Evolutionary conservation across 768 basidiomycete species (phyloP), one percentile per base, ranked within the genome.

Genomic region (Lyophyllum atratum): DNA sequence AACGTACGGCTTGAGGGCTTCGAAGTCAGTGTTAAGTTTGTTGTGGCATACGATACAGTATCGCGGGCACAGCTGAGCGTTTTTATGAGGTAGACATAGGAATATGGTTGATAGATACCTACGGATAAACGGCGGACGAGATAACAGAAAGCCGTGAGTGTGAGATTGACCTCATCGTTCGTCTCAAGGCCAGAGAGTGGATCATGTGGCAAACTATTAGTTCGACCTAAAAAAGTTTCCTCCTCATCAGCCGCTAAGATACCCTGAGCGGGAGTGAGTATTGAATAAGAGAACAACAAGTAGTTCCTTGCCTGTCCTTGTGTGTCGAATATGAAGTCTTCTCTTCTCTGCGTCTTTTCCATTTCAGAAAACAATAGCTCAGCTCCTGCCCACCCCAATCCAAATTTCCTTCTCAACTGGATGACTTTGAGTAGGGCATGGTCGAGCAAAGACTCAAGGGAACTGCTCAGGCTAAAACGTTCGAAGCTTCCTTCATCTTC

Each of bases 41-140:
- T 81, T 81, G 63, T 88, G 87, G 69, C 89, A 90, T n/a, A 88
- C 85, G n/a, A 87, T 76, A 61, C 89, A 91, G 68, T 83, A 88
- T 21, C 82, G 76, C 0, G 85, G 82, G 61, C 86, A 90, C 21
- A 90, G 75, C 85, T 88, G 57, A 48, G 52, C 24, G 28, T n/a
- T 29, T 9, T 21, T 52, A 12, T 29, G 1, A 25, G 25, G 39
- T 46, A 47, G 40, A 54, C 45, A 48, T 34, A 39, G 34, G n/a
- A 37, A 45, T 28, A 50, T 42, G 15, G 17, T 22, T 17, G 15
- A n/a, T 42, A 54, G n/a, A 14, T 2, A 67, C 77, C 53, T 60
- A 86, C 86, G 55, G 81, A 77, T 37, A 89, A 72, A 15, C 89
- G 80, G 17, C 89, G 80, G 19, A 90, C 59, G 19, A 89, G 76